Percentiles rank a stretch among this genome's conserved stretches.
phyloP scores from a whole-genome alignment of 495 filamentous ascomycete genomes.

The Aspergillus asperescens region DNA sequence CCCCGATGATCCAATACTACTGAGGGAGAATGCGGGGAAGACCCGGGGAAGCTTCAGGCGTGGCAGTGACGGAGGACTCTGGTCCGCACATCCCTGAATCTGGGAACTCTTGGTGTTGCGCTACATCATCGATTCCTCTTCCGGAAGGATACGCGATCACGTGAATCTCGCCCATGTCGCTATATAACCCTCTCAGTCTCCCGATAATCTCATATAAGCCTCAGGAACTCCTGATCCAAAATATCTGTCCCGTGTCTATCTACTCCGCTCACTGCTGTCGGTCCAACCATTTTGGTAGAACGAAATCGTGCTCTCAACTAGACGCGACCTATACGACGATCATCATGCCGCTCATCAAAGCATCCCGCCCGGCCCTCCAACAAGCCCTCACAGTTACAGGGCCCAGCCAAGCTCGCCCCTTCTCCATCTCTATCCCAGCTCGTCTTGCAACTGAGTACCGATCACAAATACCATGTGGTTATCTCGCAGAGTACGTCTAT shows the following conservation, averaged over 20 bases:
- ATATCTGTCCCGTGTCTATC: no score
- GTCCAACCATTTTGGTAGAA: no score
- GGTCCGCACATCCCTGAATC: conserved; percentile 9
- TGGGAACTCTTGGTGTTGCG: no score
- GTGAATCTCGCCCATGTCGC: not conserved
- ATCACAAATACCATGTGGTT: conserved; percentile 44
- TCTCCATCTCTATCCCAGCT: conserved; percentile 51
- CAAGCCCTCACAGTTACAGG: no score
- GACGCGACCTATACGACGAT: not conserved
- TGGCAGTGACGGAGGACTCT: conserved; percentile 13
- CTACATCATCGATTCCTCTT: conserved; percentile 5
- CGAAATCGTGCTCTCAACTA: no score
- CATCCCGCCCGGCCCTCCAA: conserved; percentile 39
- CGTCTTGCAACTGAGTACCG: conserved; percentile 43
- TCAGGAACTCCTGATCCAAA: no score
- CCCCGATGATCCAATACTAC: no score
- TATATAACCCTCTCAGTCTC: not conserved
- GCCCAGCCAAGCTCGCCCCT: conserved; percentile 47
- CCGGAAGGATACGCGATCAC: conserved; percentile 5
- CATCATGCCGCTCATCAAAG: conserved; percentile 17
- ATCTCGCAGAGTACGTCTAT: conserved; percentile 40
- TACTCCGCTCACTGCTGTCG: no score
- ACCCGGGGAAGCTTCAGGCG: not conserved
- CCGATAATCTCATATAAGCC: not conserved
- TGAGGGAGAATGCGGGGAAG: not conserved